phyloP scores from a whole-genome alignment of 2,329 filamentous ascomycete genomes.

The Aspergillus ochraceoroseus region DNA sequence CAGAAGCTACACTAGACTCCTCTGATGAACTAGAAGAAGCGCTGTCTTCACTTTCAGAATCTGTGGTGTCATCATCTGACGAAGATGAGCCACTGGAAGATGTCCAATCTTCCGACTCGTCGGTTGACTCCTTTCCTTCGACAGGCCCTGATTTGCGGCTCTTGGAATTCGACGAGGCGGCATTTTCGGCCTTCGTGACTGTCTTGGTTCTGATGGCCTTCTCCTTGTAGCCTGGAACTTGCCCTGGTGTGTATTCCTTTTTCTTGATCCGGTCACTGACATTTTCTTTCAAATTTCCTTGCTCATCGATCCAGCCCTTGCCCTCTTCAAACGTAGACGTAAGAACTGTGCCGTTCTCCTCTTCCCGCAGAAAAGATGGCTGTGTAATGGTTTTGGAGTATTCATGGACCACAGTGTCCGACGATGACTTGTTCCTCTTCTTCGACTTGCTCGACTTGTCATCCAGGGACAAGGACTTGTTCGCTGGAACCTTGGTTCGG shows the following conservation, averaged over 20 bases:
- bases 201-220: conserved; percentile 22
- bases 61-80: conserved; percentile 26
- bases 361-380: conserved; percentile 70
- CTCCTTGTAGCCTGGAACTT: conserved; percentile 31
- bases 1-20: conserved; percentile 27
- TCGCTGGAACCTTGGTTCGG: conserved; percentile 70
- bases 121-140: conserved; percentile 16
- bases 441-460: conserved; percentile 45
- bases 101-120: conserved; percentile 33
- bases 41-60: conserved; percentile 26
- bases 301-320: conserved; percentile 79
- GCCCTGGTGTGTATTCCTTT: conserved; percentile 29
- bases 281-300: conserved; percentile 63
- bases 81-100: conserved; percentile 35
- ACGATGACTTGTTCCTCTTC: conserved; percentile 58
- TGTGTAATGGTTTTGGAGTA: conserved; percentile 81
- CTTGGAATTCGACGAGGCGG: conserved; percentile 12
- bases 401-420: conserved; percentile 73
- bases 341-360: conserved; percentile 43
- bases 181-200: conserved; percentile 6
- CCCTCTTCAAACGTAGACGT: conserved; percentile 69
- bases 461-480: conserved; percentile 37
- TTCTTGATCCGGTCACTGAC: conserved; percentile 29
- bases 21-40: conserved; percentile 25
- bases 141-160: conserved; percentile 17